Percentiles rank a stretch among this genome's conserved stretches.
Conservation (phyloP, 208 protist genomes). For the Histomonas meleagridis region DNA sequence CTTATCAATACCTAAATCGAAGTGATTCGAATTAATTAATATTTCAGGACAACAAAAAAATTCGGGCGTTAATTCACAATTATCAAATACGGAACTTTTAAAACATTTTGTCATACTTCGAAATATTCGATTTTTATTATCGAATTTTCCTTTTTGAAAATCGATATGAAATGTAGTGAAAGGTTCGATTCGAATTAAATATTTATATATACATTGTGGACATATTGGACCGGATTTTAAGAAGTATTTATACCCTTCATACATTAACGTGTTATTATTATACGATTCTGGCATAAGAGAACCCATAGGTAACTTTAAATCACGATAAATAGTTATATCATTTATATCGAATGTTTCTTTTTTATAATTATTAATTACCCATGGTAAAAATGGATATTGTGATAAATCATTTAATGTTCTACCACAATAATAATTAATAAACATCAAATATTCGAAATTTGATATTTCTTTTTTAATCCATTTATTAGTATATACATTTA, state of each 20-base stretch:
- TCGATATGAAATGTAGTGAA: conserved; percentile 73
- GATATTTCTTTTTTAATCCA: neutral
- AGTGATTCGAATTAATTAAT: neutral
- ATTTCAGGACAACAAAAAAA: neutral
- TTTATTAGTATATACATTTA: too few species aligned
- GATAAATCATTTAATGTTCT: neutral
- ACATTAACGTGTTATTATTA: conserved; percentile 24
- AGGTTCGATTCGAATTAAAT: conserved; percentile 85
- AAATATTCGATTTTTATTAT: neutral
- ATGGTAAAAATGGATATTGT: neutral
- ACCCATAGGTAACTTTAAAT: neutral
- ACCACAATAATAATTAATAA: neutral
- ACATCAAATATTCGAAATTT: neutral
- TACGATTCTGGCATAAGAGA: neutral
- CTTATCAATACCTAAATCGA: neutral
- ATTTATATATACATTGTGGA: conserved; percentile 69
- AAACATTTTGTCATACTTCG: neutral
- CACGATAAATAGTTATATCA: neutral
- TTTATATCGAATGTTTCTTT: neutral
- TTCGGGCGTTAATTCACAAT: neutral
- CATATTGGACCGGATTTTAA: neutral
- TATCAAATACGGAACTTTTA: neutral
- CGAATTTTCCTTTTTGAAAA: conserved; percentile 70
- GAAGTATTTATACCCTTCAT: neutral
- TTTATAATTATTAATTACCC: neutral